Conservation (phyloP, 2,329 filamentous ascomycete species). For the Cytospora mali region DNA sequence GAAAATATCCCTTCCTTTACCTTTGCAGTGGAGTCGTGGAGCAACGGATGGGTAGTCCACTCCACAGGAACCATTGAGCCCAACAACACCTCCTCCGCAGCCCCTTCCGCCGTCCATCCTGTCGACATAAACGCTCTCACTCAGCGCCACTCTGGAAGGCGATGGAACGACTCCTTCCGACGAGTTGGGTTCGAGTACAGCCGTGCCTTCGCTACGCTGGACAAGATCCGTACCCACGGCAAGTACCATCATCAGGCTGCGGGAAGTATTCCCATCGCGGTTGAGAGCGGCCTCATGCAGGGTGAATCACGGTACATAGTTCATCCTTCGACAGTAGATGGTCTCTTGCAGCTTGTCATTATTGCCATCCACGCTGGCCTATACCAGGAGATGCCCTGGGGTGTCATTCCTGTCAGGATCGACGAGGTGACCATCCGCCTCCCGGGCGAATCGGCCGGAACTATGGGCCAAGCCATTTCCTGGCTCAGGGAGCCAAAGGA, state of each 20-base stretch:
- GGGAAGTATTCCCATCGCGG: conserved; percentile 32
- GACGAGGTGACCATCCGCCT: conserved; percentile 33
- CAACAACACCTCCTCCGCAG: neutral
- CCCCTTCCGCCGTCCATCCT: conserved; percentile 19
- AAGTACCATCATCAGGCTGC: conserved; percentile 33
- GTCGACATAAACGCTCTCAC: conserved; percentile 11
- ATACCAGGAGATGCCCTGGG: conserved; percentile 36
- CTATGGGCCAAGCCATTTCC: too few relatives aligned
- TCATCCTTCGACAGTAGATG: conserved; percentile 45
- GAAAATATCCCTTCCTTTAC: neutral
- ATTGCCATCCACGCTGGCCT: conserved; percentile 36
- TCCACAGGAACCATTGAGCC: conserved; percentile 30
- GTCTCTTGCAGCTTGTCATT: conserved; percentile 39
- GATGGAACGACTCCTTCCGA: conserved; percentile 39
- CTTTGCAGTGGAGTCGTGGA: conserved; percentile 24
- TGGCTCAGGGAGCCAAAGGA: neutral
- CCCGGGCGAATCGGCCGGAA: neutral
- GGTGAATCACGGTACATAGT: conserved; percentile 44
- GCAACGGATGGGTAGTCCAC: conserved; percentile 35
- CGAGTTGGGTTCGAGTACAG: conserved; percentile 45
- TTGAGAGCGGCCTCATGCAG: conserved; percentile 22
- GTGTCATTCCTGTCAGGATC: conserved; percentile 36
- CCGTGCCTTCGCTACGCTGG: conserved; percentile 41
- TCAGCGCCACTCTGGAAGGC: conserved; percentile 34
- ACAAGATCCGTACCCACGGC: conserved; percentile 35